phyloP scores from a whole-genome alignment of 371 early-diverging fungal genomes.

The Rhizopus stolonifer region DNA sequence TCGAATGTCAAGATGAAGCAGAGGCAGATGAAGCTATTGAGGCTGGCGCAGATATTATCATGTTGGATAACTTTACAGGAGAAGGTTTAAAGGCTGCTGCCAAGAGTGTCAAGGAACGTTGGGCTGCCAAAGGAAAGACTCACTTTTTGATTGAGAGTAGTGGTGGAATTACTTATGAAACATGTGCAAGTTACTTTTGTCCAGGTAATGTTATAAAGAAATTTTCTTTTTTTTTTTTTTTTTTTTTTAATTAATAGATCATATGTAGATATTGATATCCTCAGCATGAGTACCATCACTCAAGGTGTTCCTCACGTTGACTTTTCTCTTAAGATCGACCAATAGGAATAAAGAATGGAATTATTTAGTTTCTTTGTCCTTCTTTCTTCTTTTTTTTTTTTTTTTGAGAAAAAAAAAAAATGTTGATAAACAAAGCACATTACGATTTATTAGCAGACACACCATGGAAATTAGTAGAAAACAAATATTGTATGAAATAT shows the following conservation, averaged over 20 bases:
- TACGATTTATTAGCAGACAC: conserved; percentile 4
- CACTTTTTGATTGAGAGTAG: conserved; percentile 90
- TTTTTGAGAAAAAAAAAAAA: too few species aligned
- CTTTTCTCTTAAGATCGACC: conserved; percentile 89
- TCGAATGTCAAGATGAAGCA: conserved; percentile 88
- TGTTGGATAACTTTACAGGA: conserved; percentile 84
- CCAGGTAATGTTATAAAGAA: conserved; percentile 63
- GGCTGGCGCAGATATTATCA: conserved; percentile 96
- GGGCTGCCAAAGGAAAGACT: conserved; percentile 60
- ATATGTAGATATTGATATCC: conserved; percentile 90
- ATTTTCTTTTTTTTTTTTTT: too few species aligned
- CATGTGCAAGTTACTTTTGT: conserved; percentile 77
- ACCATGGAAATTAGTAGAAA: conserved; percentile 3
- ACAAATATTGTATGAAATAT: conserved; percentile 16
- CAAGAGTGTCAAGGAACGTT: conserved; percentile 71
- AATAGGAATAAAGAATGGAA: conserved; percentile 17
- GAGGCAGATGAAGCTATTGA: conserved; percentile 97
- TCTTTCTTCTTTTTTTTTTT: background rate
- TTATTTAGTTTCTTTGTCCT: background rate
- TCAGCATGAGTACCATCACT: conserved; percentile 90
- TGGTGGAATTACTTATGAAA: conserved; percentile 93
- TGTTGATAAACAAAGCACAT: conserved; percentile 5
- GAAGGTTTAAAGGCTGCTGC: conserved; percentile 68
- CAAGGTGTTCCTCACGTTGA: conserved; percentile 96
- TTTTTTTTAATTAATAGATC: too few species aligned